These are phyloP conservation scores for Cercospora sojina DNA, from an alignment of 2,329 filamentous ascomycete species.

Conservation along the genomic window DNA sequence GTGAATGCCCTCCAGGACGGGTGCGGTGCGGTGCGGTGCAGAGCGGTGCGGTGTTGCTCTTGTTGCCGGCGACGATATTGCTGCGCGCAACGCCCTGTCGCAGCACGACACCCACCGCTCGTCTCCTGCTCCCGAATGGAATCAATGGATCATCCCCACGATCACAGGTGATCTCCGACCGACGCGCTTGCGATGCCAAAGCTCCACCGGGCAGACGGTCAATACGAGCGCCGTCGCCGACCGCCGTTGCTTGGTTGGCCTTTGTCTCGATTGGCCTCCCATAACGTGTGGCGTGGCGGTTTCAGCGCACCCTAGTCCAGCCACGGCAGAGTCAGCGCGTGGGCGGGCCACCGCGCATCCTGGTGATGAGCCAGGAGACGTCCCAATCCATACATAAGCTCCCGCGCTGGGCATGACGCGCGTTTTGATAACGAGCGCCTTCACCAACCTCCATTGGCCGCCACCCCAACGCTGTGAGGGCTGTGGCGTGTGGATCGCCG, in stretches of 20 bases:
- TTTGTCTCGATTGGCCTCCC: not conserved
- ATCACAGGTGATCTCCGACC: constrained; percentile 9
- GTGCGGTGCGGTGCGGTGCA: not conserved
- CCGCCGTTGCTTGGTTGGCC: constrained; percentile 8
- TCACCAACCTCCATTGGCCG: not conserved
- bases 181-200: constrained; percentile 4
- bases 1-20: not conserved
- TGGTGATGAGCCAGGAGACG: constrained; percentile 3
- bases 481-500: not conserved
- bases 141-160: not conserved
- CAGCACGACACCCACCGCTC: not conserved
- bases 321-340: constrained; percentile 7
- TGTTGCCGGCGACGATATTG: not conserved
- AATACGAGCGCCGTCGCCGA: constrained; percentile 3
- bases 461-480: not conserved
- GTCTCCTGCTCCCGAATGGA: not conserved
- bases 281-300: constrained; percentile 9
- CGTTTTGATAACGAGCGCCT: not conserved
- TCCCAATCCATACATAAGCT: constrained; percentile 1
- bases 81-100: not conserved
- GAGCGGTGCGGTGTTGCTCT: not conserved
- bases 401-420: not conserved
- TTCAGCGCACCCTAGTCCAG: constrained; percentile 2
- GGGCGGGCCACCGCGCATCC: not conserved
- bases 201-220: not conserved